phyloP scores from a whole-genome alignment of 176 grass and related monocot species.

The Oryza glaberrima region DNA sequence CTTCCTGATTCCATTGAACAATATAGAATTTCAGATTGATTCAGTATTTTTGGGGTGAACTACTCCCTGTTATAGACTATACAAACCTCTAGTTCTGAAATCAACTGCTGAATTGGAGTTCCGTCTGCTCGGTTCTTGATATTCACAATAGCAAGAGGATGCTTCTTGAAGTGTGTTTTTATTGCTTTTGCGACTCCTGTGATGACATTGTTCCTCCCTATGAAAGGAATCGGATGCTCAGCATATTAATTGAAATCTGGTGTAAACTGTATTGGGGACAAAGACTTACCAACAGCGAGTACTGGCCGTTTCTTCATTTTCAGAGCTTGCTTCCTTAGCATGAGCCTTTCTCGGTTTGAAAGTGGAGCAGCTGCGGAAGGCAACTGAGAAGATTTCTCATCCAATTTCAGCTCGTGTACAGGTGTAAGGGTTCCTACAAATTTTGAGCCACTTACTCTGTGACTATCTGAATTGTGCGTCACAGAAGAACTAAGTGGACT shows the following conservation, averaged over 20 bases:
- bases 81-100: conserved; percentile 86
- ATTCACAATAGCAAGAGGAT: conserved; percentile 92
- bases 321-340: conserved; percentile 92
- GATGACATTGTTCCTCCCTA: conserved; percentile 89
- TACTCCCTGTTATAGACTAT: neutral
- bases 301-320: conserved; percentile 79
- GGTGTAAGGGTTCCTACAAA: conserved; percentile 4
- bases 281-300: conserved; percentile 70
- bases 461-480: conserved; percentile 24
- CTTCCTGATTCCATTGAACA: conserved; percentile 59
- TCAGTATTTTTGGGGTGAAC: neutral
- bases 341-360: conserved; percentile 88
- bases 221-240: conserved; percentile 41
- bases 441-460: conserved; percentile 28
- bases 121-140: conserved; percentile 84
- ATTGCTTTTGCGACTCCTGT: conserved; percentile 91
- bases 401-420: conserved; percentile 23
- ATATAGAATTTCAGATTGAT: conserved; percentile 24
- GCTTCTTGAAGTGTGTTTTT: conserved; percentile 85
- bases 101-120: conserved; percentile 73
- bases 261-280: neutral
- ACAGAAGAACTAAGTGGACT: conserved; percentile 42
- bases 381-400: conserved; percentile 41
- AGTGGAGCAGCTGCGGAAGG: conserved; percentile 57
- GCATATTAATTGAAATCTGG: neutral